These are phyloP conservation scores for Fusarium sp. DNA, from an alignment of 2,329 filamentous ascomycete species.

Conservation along the genomic window DNA sequence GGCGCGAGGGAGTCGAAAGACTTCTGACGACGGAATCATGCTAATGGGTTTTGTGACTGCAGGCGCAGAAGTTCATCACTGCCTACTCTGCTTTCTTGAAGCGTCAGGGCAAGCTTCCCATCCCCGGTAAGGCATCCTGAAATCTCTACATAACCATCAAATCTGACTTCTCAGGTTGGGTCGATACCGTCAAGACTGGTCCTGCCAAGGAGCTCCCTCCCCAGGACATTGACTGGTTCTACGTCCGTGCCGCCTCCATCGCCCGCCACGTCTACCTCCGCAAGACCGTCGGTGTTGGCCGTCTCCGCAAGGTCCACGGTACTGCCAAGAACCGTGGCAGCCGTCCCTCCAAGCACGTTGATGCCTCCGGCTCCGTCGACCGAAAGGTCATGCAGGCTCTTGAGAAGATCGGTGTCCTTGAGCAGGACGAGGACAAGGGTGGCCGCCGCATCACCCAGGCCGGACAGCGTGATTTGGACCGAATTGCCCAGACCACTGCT, in stretches of 20 bases:
- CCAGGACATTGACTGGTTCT: conserved; percentile 98
- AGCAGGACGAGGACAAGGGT: conserved; percentile 98
- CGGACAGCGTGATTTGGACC: conserved; percentile 99
- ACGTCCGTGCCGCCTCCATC: conserved; percentile 89
- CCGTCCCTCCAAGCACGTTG: conserved; percentile 91
- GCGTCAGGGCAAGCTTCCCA: conserved; percentile 91
- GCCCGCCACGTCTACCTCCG: conserved; percentile 99
- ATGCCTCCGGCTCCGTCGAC: conserved; percentile 94
- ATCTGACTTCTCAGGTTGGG: conserved; percentile 75
- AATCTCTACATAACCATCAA: background rate
- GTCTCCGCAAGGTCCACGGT: conserved; percentile 95
- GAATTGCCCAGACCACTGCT: conserved; percentile 83
- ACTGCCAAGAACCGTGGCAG: conserved; percentile 96
- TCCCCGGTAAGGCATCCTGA: conserved; percentile 73
- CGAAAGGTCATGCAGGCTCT: conserved; percentile 97
- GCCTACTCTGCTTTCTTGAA: conserved; percentile 91
- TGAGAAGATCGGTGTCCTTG: conserved; percentile 98
- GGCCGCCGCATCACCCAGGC: conserved; percentile 97
- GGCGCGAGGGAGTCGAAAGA: conserved; percentile 78
- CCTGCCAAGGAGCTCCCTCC: conserved; percentile 96
- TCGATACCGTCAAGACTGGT: conserved; percentile 99
- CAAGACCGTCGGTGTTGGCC: conserved; percentile 99
- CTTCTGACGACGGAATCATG: conserved; percentile 78
- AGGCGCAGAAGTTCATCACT: conserved; percentile 90
- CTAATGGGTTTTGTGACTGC: conserved; percentile 66